phyloP scores from a whole-genome alignment of 306 rosid genomes.

The Glycine soja region DNA sequence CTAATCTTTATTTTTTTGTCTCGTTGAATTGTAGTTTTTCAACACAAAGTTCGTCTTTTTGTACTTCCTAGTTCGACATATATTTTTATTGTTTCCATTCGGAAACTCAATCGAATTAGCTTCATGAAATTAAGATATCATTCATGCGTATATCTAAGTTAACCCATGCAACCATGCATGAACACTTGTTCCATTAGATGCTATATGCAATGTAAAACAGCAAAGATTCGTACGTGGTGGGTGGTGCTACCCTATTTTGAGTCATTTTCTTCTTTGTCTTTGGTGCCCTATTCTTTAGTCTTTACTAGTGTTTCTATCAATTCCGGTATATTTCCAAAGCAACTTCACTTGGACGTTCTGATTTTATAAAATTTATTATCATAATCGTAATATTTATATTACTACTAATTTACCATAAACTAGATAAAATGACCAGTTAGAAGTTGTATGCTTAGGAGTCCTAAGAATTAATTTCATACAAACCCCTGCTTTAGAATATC shows the following conservation, averaged over 20 bases:
- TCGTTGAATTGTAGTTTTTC: not conserved
- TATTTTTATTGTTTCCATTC: not conserved
- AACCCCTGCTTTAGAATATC: not conserved
- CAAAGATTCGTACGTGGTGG: not conserved
- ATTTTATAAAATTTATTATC: not conserved
- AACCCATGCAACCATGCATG: not conserved
- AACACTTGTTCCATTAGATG: not conserved
- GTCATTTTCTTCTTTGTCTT: conserved; percentile 15
- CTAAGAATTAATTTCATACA: not conserved
- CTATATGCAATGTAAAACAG: not conserved
- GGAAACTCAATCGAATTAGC: not conserved
- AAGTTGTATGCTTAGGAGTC: not conserved
- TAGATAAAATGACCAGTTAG: not conserved
- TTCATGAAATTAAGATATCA: not conserved
- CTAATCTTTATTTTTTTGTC: not conserved
- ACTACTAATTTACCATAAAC: not conserved
- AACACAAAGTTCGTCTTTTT: not conserved
- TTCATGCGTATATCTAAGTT: not conserved
- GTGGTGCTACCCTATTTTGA: conserved; percentile 11
- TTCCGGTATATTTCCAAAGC: not conserved
- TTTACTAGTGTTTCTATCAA: conserved; percentile 1
- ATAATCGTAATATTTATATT: not conserved
- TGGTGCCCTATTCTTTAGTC: not conserved
- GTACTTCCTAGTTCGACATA: not conserved
- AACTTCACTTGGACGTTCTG: not conserved